These are phyloP conservation scores for Diaporthe capsici DNA, from an alignment of 2,329 filamentous ascomycete species.

Conservation along the genomic window DNA sequence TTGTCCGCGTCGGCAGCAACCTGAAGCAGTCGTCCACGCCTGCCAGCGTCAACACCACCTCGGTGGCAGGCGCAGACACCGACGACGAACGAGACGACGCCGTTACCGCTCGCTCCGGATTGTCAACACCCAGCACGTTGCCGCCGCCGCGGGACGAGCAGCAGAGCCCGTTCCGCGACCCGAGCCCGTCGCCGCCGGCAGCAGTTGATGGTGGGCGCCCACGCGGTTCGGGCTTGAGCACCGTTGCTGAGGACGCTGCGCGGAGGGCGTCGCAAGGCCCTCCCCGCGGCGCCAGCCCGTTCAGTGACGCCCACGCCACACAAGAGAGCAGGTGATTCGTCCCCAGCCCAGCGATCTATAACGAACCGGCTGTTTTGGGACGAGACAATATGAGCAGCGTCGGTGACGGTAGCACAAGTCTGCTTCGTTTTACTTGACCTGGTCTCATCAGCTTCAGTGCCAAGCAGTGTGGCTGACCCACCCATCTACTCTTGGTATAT, in stretches of 20 bases:
- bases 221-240: constrained; percentile 65
- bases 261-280: constrained; percentile 55
- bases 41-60: not conserved
- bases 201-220: constrained; percentile 25
- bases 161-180: constrained; percentile 73
- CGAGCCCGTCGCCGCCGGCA: constrained; percentile 63
- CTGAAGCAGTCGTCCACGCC: constrained; percentile 60
- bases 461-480: not conserved
- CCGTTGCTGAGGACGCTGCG: constrained; percentile 69
- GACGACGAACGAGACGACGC: constrained; percentile 44
- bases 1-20: constrained; percentile 70
- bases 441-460: not conserved
- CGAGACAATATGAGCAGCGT: not conserved
- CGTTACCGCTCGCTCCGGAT: constrained; percentile 30
- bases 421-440: not conserved
- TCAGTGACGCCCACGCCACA: constrained; percentile 71
- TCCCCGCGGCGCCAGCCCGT: constrained; percentile 62
- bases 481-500: not conserved
- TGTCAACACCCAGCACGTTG: constrained; percentile 63
- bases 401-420: constrained; percentile 2
- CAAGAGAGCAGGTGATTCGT: constrained; percentile 55
- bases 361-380: not conserved
- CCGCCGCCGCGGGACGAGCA: constrained; percentile 63
- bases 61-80: constrained; percentile 42
- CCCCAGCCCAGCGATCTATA: not conserved